Conservation (phyloP, 2,329 filamentous ascomycete species). For the Paecilomyces variotii region DNA sequence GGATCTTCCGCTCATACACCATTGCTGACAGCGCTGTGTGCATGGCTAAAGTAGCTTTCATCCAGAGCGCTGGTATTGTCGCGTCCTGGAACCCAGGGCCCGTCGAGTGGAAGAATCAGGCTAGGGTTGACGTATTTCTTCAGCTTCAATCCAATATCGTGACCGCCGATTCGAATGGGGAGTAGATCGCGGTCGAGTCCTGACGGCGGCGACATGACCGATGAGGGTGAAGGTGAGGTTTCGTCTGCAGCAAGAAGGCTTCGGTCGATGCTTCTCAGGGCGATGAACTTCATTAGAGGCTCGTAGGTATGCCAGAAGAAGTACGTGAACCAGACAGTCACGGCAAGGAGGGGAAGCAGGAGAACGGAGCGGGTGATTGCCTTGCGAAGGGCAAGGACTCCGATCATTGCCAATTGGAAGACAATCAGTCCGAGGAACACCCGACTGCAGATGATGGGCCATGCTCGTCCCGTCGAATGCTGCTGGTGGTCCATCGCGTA, state of each 20-base stretch:
- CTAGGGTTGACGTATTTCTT: constrained; percentile 42
- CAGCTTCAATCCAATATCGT: constrained; percentile 30
- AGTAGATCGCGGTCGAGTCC: constrained; percentile 37
- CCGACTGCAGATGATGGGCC: constrained; percentile 94
- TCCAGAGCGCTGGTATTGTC: background rate
- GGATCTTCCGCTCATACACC: background rate
- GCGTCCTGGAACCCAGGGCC: constrained; percentile 35
- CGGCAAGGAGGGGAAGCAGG: constrained; percentile 66
- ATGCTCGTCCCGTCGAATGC: constrained; percentile 85
- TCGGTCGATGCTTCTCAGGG: constrained; percentile 71
- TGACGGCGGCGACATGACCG: constrained; percentile 32
- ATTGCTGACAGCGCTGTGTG: background rate
- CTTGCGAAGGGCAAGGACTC: constrained; percentile 66
- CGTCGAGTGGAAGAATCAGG: constrained; percentile 35
- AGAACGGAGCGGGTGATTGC: constrained; percentile 67
- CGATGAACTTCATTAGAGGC: constrained; percentile 86
- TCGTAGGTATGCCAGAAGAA: constrained; percentile 75
- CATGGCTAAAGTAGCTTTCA: background rate
- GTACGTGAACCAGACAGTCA: constrained; percentile 83
- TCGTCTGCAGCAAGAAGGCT: constrained; percentile 43
- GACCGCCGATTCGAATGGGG: constrained; percentile 32
- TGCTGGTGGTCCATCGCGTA: constrained; percentile 97
- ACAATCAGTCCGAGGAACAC: constrained; percentile 77
- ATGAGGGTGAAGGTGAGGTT: constrained; percentile 27
- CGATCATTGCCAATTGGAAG: constrained; percentile 86